These are phyloP conservation scores for Solanum sitiens DNA, from an alignment of 257 asterid genomes.

Conservation along the genomic window DNA sequence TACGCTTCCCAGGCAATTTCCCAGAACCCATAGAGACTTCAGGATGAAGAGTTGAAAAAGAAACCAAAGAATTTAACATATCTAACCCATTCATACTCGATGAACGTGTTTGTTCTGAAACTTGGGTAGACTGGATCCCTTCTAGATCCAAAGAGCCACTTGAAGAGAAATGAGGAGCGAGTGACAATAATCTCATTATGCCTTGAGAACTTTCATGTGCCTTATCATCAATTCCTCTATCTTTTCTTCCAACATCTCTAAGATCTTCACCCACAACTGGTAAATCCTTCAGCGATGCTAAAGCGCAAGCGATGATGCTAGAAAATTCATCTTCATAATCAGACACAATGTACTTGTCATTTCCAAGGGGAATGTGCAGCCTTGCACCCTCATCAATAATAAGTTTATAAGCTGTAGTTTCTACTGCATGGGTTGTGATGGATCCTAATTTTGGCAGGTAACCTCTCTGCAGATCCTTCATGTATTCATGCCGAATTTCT, in stretches of 20 bases:
- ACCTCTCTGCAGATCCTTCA: constrained; percentile 53
- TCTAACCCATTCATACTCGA: constrained; percentile 59
- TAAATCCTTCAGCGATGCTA: constrained; percentile 51
- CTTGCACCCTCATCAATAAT: constrained; percentile 65
- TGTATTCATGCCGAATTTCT: constrained; percentile 52
- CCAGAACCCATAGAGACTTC: constrained; percentile 74
- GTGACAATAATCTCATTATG: constrained; percentile 36
- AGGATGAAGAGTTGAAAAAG: constrained; percentile 56
- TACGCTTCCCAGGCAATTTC: constrained; percentile 53
- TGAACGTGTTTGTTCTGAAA: constrained; percentile 39
- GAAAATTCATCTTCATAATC: not conserved
- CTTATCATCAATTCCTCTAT: constrained; percentile 23
- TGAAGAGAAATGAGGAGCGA: constrained; percentile 48
- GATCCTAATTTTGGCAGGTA: constrained; percentile 49
- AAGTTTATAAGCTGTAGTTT: constrained; percentile 41
- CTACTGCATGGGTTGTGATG: constrained; percentile 32
- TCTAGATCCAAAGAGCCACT: constrained; percentile 55
- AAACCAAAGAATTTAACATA: constrained; percentile 51
- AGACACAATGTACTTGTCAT: not conserved
- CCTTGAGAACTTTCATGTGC: constrained; percentile 30
- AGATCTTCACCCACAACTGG: constrained; percentile 16
- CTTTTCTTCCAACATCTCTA: constrained; percentile 26
- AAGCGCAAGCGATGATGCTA: constrained; percentile 63
- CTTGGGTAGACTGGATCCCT: constrained; percentile 31
- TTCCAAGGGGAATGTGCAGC: constrained; percentile 71